These are phyloP conservation scores for Hypsizygus ulmarius DNA, from an alignment of 1,284 basidiomycete genomes.

Conservation along the genomic window DNA sequence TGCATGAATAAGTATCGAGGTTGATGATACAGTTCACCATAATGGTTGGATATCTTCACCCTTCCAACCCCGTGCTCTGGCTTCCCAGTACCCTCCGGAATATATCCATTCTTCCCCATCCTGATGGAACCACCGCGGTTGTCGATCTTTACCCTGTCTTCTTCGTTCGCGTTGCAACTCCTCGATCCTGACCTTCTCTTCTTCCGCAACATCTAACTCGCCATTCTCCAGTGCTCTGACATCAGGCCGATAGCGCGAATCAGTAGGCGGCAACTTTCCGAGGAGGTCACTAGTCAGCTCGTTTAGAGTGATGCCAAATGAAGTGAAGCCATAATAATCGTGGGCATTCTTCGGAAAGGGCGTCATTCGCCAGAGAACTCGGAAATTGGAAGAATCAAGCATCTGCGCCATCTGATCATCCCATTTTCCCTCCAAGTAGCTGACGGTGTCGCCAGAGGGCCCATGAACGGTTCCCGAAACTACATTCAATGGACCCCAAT, in stretches of 20 bases:
- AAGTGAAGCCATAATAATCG: conserved; percentile 82
- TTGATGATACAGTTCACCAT: conserved; percentile 48
- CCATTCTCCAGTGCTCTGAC: conserved; percentile 86
- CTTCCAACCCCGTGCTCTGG: conserved; percentile 63
- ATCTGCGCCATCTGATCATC: conserved; percentile 71
- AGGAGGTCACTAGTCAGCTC: conserved; percentile 74
- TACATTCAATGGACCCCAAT: conserved; percentile 77
- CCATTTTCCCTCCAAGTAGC: conserved; percentile 80
- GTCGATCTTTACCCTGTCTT: conserved; percentile 49
- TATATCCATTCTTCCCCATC: conserved; percentile 75
- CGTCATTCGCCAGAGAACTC: conserved; percentile 71
- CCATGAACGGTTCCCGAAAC: conserved; percentile 64
- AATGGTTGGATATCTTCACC: conserved; percentile 45
- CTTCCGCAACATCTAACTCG: conserved; percentile 72
- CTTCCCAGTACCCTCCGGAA: conserved; percentile 81
- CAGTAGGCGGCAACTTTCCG: conserved; percentile 74
- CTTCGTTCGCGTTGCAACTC: conserved; percentile 69
- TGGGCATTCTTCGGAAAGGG: conserved; percentile 73
- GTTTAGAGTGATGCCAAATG: conserved; percentile 78
- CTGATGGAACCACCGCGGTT: conserved; percentile 72
- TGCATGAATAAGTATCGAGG: neutral
- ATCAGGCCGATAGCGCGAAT: conserved; percentile 84
- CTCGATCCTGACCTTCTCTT: conserved; percentile 74
- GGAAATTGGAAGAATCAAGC: conserved; percentile 66
- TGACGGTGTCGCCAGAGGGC: conserved; percentile 48